Conservation (phyloP, 805 yeast species). For the Starmerella etchellsii region DNA sequence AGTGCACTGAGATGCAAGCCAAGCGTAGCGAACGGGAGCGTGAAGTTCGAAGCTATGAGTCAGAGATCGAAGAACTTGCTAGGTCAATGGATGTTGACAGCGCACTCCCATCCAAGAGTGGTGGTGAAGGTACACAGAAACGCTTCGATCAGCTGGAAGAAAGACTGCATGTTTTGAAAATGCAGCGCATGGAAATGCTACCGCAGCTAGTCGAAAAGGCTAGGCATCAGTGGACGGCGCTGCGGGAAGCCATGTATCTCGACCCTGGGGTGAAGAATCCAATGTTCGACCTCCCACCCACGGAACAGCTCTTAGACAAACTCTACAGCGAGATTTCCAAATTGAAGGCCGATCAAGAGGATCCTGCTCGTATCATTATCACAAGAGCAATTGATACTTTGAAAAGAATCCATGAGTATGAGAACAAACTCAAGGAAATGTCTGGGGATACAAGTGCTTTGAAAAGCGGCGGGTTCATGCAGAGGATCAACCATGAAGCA, state of each 20-base stretch:
- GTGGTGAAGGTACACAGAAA: not conserved
- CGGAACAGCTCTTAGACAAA: constrained; percentile 18
- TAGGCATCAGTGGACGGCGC: not conserved
- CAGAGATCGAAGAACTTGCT: not conserved
- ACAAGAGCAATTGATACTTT: not conserved
- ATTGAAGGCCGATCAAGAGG: constrained; percentile 36
- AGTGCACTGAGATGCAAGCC: not conserved
- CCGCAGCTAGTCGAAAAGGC: not conserved
- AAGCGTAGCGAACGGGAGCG: not conserved
- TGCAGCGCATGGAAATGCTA: constrained; percentile 2
- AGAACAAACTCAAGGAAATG: constrained; percentile 49
- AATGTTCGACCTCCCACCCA: not conserved
- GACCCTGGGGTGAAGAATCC: not conserved
- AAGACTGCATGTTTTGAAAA: constrained; percentile 1
- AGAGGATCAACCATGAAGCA: constrained; percentile 56
- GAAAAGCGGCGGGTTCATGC: constrained; percentile 13
- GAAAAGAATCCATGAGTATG: constrained; percentile 31
- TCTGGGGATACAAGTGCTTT: constrained; percentile 64
- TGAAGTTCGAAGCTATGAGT: not conserved
- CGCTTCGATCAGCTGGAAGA: not conserved
- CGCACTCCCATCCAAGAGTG: not conserved
- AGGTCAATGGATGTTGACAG: not conserved
- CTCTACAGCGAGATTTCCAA: constrained; percentile 52
- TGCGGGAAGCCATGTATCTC: constrained; percentile 7
- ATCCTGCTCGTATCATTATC: constrained; percentile 4